These are phyloP conservation scores for Melampsora americana DNA, from an alignment of 1,284 basidiomycete genomes.

Conservation along the genomic window DNA sequence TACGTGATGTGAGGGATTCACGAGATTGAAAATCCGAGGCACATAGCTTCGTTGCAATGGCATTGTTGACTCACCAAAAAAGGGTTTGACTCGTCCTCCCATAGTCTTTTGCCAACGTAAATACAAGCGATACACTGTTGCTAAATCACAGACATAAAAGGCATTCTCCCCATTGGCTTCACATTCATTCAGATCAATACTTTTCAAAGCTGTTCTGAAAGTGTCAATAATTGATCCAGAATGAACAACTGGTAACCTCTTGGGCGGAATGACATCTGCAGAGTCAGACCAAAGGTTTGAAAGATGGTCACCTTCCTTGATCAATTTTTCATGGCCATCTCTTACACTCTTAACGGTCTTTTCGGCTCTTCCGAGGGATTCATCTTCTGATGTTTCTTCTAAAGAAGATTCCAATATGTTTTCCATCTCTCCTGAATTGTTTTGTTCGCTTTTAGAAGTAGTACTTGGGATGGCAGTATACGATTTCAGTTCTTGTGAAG, in stretches of 20 bases:
- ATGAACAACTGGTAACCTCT: slow-evolving; percentile 12
- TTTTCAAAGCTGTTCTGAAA: slow-evolving; percentile 44
- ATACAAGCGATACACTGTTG: slow-evolving; percentile 81
- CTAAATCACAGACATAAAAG: slow-evolving; percentile 93
- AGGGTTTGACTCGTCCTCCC: slow-evolving; percentile 73
- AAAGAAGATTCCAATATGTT: no score
- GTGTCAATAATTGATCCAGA: slow-evolving; percentile 26
- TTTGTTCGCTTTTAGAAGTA: no score
- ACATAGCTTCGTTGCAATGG: no score
- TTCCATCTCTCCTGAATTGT: no score
- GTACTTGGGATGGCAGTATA: no score
- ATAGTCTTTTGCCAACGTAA: slow-evolving; percentile 76
- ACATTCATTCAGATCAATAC: slow-evolving; percentile 55
- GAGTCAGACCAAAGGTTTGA: not conserved
- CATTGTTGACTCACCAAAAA: slow-evolving; percentile 66
- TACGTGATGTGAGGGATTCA: no score
- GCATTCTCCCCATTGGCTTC: slow-evolving; percentile 77
- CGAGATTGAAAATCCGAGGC: no score
- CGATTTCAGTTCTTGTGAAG: no score
- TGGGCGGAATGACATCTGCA: not conserved
- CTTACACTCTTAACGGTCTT: no score
- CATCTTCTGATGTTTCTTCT: no score
- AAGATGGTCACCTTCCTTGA: not conserved
- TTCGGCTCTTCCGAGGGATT: no score
- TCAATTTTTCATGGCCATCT: not conserved